phyloP scores from a whole-genome alignment of 2,329 filamentous ascomycete genomes.

The Sclerotinia subarctica region DNA sequence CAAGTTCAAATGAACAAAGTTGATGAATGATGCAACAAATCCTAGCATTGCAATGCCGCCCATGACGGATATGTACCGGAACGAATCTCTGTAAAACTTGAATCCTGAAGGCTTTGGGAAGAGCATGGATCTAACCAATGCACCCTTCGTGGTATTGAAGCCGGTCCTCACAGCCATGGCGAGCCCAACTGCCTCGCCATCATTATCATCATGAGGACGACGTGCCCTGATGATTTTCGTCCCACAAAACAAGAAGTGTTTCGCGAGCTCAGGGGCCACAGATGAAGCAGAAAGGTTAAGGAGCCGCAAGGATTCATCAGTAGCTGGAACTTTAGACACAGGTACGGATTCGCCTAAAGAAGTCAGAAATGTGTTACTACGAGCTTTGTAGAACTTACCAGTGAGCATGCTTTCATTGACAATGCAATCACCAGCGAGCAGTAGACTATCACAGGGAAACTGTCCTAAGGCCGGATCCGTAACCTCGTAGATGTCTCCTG shows the following conservation, averaged over 20 bases:
- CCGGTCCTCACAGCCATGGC: slow-evolving; percentile 92
- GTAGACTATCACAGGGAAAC: slow-evolving; percentile 86
- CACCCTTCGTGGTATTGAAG: slow-evolving; percentile 96
- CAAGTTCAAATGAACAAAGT: slow-evolving; percentile 81
- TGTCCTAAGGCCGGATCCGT: slow-evolving; percentile 87
- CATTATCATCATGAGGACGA: slow-evolving; percentile 78
- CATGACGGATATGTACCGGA: slow-evolving; percentile 98
- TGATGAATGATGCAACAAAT: slow-evolving; percentile 87
- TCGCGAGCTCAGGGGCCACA: slow-evolving; percentile 77
- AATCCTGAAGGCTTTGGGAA: slow-evolving; percentile 98
- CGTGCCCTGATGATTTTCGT: slow-evolving; percentile 92
- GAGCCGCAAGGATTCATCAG: slow-evolving; percentile 70
- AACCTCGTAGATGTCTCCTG: slow-evolving; percentile 94
- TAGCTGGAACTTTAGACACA: slow-evolving; percentile 85
- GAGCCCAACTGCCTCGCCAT: slow-evolving; percentile 84
- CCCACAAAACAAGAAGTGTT: slow-evolving; percentile 89
- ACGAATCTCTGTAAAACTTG: slow-evolving; percentile 97
- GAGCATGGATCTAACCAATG: slow-evolving; percentile 93
- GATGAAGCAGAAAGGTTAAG: slow-evolving; percentile 79
- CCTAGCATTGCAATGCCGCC: slow-evolving; percentile 78
- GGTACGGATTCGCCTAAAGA: slow-evolving; percentile 82
- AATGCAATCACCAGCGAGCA: slow-evolving; percentile 92
- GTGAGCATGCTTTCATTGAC: slow-evolving; percentile 99
- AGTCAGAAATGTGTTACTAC: slow-evolving; percentile 18
- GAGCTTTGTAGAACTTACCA: slow-evolving; percentile 40